These are phyloP conservation scores for Telfairia occidentalis DNA, from an alignment of 331 rosid genomes.

Conservation along the genomic window DNA sequence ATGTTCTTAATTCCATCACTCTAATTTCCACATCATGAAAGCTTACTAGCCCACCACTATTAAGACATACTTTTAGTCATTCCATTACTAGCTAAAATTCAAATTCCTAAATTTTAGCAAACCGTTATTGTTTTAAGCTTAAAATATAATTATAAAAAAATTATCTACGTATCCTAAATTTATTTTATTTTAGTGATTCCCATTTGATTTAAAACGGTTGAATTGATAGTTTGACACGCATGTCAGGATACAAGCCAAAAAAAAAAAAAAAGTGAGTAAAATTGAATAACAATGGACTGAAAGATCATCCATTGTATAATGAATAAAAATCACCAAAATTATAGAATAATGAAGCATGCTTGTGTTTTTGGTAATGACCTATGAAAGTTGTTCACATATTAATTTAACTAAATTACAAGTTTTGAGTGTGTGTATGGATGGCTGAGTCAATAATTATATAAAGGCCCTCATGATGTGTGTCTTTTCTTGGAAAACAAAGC, in stretches of 20 bases:
- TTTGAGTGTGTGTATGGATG: slow-evolving; percentile 3
- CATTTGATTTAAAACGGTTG: background rate
- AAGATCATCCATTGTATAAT: background rate
- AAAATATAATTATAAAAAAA: too few relatives aligned
- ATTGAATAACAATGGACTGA: background rate
- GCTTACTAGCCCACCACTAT: background rate
- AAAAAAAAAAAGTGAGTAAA: background rate
- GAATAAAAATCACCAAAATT: background rate
- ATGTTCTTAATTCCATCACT: background rate
- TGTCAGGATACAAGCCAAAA: background rate
- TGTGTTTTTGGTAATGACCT: slow-evolving; percentile 1
- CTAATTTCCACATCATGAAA: background rate
- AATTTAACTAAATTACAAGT: background rate
- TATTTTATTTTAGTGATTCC: too few relatives aligned
- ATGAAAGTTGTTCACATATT: background rate
- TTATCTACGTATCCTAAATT: too few relatives aligned
- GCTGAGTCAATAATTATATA: slow-evolving; percentile 1
- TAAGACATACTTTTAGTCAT: background rate
- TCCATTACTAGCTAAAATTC: background rate
- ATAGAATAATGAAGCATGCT: slow-evolving; percentile 8
- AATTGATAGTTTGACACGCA: background rate
- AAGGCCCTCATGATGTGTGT: background rate
- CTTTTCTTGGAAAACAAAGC: slow-evolving; percentile 6
- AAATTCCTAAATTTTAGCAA: background rate
- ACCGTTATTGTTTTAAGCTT: background rate